Conservation (phyloP, 2,329 filamentous ascomycete species). For the Lithohypha guttulata region DNA sequence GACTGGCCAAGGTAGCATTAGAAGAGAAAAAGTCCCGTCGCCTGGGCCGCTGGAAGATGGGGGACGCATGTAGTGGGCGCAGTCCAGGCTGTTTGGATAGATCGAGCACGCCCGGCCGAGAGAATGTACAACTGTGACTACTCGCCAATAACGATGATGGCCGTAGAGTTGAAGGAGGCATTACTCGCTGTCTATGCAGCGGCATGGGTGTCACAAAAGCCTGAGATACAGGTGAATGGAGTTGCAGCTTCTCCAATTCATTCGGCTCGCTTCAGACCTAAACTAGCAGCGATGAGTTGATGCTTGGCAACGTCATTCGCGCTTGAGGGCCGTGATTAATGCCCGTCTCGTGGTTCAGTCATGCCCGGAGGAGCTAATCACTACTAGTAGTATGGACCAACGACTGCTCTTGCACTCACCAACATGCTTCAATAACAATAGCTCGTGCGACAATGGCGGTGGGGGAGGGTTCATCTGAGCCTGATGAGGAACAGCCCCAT, state of each 20-base stretch:
- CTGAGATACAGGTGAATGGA: too few relatives aligned
- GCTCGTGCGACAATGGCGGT: constrained; percentile 18
- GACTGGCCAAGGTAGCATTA: constrained; percentile 37
- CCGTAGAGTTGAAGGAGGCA: neutral
- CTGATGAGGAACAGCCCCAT: constrained; percentile 12
- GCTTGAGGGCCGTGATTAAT: neutral
- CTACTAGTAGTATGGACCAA: too few relatives aligned
- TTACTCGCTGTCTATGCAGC: too few relatives aligned
- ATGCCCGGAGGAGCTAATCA: too few relatives aligned
- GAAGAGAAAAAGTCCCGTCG: constrained; percentile 58
- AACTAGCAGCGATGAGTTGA: too few relatives aligned
- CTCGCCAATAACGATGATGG: constrained; percentile 13
- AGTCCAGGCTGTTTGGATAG: constrained; percentile 25
- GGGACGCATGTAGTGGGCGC: constrained; percentile 27
- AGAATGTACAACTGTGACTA: constrained; percentile 24
- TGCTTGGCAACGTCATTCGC: constrained; percentile 1
- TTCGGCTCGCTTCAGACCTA: too few relatives aligned
- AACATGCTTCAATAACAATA: constrained; percentile 6
- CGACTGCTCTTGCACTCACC: neutral
- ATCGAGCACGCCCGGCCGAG: constrained; percentile 23
- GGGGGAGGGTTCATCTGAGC: constrained; percentile 23
- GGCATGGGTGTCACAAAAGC: too few relatives aligned
- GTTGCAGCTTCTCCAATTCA: neutral
- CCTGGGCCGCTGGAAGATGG: constrained; percentile 32
- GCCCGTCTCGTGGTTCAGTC: too few relatives aligned